These are phyloP conservation scores for Trametes gibbosa DNA, from an alignment of 768 basidiomycete genomes.

Conservation along the genomic window DNA sequence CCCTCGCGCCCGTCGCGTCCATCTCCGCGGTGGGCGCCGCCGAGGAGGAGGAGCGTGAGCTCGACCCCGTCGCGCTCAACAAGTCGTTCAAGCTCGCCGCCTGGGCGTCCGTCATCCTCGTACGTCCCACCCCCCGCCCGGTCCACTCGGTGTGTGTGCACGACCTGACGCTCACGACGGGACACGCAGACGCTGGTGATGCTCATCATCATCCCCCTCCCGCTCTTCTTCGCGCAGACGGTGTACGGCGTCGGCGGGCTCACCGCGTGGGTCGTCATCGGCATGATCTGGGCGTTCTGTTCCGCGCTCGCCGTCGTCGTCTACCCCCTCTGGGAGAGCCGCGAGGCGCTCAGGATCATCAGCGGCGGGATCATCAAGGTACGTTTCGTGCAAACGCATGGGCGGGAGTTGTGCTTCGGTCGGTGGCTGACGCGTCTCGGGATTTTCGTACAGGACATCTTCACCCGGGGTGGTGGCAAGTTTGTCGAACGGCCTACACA, in stretches of 20 bases:
- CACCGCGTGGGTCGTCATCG: constrained; percentile 77
- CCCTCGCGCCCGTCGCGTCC: constrained; percentile 26
- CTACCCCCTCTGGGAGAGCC: constrained; percentile 85
- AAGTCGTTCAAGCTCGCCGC: constrained; percentile 83
- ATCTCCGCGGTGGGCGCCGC: constrained; percentile 32
- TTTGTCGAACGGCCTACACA: constrained; percentile 22
- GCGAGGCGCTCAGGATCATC: constrained; percentile 61
- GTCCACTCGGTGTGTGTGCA: constrained; percentile 1
- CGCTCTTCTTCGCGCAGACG: constrained; percentile 80
- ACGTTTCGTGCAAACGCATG: constrained; percentile 1
- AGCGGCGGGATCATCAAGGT: constrained; percentile 64
- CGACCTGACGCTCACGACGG: not conserved
- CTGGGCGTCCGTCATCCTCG: constrained; percentile 66
- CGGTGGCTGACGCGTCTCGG: not conserved
- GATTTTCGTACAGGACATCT: constrained; percentile 37
- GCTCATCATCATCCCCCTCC: constrained; percentile 77
- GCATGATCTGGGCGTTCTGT: constrained; percentile 81
- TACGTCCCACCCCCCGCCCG: constrained; percentile 33
- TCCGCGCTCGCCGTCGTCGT: constrained; percentile 75
- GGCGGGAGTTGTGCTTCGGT: not conserved
- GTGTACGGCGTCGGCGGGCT: constrained; percentile 64
- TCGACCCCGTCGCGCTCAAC: constrained; percentile 61
- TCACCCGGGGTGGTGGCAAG: constrained; percentile 40
- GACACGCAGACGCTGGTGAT: constrained; percentile 53
- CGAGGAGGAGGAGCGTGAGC: constrained; percentile 47